Base-by-base conservation (phyloP, 2,329 filamentous ascomycete species). In the Epichloe uncinata region DNA sequence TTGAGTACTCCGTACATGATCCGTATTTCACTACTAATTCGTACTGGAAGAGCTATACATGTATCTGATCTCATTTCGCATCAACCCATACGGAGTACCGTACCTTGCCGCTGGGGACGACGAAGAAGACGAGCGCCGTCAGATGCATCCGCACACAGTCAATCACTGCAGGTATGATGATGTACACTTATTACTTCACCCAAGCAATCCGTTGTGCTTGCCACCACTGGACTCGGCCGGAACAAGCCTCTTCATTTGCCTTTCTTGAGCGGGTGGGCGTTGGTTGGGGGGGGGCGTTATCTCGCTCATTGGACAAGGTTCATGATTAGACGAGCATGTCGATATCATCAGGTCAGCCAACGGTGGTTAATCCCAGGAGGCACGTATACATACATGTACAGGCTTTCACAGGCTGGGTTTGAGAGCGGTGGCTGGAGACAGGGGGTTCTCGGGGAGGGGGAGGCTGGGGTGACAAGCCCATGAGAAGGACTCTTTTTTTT, bases 91-190 rank as follows among this genome's bases (percentile, higher is more conserved):
- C 37, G 6, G 37, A 40, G 15, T 20, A 40, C n/a, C n/a, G 37
- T 40, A 40, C 6, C 35, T 13, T 15, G 37, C 15, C 20, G 34
- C 15, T 46, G 34, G 18, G 44, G 44, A 38, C 44, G 26, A 30
- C 26, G 26, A 30, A 30, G 26, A 37, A 37, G 12, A 18, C 11
- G 18, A 34, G 22, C 26, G 15, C n/a, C 20, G 35, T 46, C 34
- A 46, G n/a, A 46, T 42, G 3, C 15, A 38, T 42, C n/a, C 15
- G 26, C 26, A 26, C 26, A 26, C 36, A 13, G n/a, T 34, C 41
- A 42, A n/a, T 22, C 37, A 16, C 30, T 48, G 47, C 47, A 37
- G 30, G 40, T 22, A 48, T 48, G 47, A 37, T 48, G 47, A 20
- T 35, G 9, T 35, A 46, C 34, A 7, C 20, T 16, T 16, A 13